Percentiles rank a stretch among this genome's conserved stretches.
phyloP scores from a whole-genome alignment of 257 asterid species.

The Solanum clarkiae region DNA sequence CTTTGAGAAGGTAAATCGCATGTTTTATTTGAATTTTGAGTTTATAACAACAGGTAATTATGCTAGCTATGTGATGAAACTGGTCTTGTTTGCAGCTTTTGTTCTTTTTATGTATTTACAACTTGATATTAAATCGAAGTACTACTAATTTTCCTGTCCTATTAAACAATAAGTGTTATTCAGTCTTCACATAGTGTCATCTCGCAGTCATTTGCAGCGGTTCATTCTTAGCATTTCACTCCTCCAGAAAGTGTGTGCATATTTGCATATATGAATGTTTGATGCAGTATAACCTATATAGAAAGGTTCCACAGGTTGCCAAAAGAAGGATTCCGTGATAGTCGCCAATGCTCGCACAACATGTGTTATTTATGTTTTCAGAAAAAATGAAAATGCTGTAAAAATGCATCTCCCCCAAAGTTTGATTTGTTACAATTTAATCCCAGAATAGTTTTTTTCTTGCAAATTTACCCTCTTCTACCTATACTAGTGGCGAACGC shows the following conservation, averaged over 20 bases:
- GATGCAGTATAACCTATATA: neutral
- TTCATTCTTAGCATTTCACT: neutral
- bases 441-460: neutral
- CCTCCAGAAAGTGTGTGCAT: neutral
- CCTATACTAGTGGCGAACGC: too few species aligned
- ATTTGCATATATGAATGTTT: neutral
- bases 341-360: neutral
- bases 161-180: neutral
- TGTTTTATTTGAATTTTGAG: neutral
- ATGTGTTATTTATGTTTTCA: neutral
- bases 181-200: neutral
- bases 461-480: neutral
- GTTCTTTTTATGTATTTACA: neutral
- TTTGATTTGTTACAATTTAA: too few species aligned
- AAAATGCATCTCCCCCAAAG: neutral
- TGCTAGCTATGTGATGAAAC: neutral
- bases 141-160: neutral
- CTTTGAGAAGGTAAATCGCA: slow-evolving; percentile 59
- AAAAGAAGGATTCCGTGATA: neutral
- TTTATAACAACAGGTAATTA: neutral
- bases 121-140: neutral
- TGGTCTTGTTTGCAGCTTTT: neutral
- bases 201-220: neutral
- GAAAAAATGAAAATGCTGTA: neutral
- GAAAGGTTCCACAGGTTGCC: neutral